Evolutionary conservation across 2,329 filamentous ascomycete species (phyloP), one percentile per base, ranked within the genome.

Genomic region (Pezicula rhizophila): DNA sequence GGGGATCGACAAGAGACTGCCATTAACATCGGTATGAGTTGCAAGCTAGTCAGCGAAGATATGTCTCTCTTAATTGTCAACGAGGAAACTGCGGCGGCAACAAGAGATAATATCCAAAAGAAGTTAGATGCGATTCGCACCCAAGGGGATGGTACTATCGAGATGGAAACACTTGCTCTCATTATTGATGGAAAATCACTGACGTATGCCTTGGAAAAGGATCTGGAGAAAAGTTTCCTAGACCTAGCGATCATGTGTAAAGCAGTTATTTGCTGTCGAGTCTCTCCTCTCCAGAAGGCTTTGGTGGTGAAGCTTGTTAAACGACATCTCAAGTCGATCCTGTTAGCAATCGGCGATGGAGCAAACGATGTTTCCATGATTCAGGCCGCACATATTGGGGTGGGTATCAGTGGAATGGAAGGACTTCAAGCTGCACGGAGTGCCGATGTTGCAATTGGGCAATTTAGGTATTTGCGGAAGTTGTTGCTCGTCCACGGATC

Each of bases 281-380:
- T 99, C 2, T 97, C 93, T 18, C 93, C 93, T 2, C 76, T 99
- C 42, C 93, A 99, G 63, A 99, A 99, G 70, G 95, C 93, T 14
- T 75, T 99, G 54, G 93, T 99, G 18, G 93, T 99, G 58, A 99
- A 99, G 74, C 81, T 97, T 57, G 93, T 99, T 64, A 99, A 97
- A 58, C 80, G 81, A 57, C 89, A 96, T 66, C 80, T 93, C 57
- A 88, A 96, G 65, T 82, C 89, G 11, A 90, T 99, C 58, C 82
- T 96, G 46, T 81, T 99, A 45, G 93, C 93, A 45, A 96, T 99
- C 66, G 93, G 93, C 58, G 93, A 99, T 62, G 93, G 93, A 56
- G 93, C 93, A 42, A 99, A 99, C 70, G 93, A 99, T 63, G 93
- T 99, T n/a, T 96, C 92, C 15, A 99, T 99, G 93, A 99, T 99